These are phyloP conservation scores for Argentina anserina DNA, from an alignment of 306 rosid genomes.

Conservation along the genomic window DNA sequence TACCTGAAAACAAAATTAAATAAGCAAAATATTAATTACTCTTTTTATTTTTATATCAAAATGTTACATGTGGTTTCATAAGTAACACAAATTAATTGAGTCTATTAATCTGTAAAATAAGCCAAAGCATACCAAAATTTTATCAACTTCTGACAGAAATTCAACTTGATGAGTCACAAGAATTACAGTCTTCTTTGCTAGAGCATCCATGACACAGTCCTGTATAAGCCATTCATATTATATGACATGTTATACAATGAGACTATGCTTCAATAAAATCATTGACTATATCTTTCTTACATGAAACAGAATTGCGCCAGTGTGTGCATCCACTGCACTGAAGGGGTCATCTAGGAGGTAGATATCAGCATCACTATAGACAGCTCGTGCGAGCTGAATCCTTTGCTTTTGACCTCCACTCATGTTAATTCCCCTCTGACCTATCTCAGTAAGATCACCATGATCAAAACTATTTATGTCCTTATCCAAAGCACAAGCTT, in stretches of 20 bases:
- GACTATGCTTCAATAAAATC: not conserved
- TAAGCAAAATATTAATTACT: not conserved
- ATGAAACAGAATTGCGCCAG: constrained; percentile 59
- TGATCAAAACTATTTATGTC: constrained; percentile 58
- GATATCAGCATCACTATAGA: constrained; percentile 68
- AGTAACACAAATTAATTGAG: not conserved
- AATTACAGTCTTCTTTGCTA: constrained; percentile 58
- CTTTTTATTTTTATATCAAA: not conserved
- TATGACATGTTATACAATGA: constrained; percentile 6
- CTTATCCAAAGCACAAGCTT: constrained; percentile 64
- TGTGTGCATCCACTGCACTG: constrained; percentile 88
- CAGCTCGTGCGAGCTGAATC: constrained; percentile 81
- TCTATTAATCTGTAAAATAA: not conserved
- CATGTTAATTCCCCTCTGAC: constrained; percentile 84
- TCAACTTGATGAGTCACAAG: constrained; percentile 89
- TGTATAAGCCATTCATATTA: constrained; percentile 25
- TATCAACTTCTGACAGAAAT: constrained; percentile 62
- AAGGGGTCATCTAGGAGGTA: constrained; percentile 81
- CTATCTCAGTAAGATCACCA: constrained; percentile 85
- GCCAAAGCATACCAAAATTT: constrained; percentile 47
- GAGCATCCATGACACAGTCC: constrained; percentile 71
- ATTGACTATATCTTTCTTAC: constrained; percentile 29
- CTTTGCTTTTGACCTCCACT: constrained; percentile 93
- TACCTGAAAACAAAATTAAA: constrained; percentile 41
- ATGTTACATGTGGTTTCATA: constrained; percentile 8